A percentile compares a stretch with the other conserved stretches of the same genome.
Evolutionary conservation across 345 rosid genomes (phyloP).

Genomic region (Dimocarpus longan): DNA sequence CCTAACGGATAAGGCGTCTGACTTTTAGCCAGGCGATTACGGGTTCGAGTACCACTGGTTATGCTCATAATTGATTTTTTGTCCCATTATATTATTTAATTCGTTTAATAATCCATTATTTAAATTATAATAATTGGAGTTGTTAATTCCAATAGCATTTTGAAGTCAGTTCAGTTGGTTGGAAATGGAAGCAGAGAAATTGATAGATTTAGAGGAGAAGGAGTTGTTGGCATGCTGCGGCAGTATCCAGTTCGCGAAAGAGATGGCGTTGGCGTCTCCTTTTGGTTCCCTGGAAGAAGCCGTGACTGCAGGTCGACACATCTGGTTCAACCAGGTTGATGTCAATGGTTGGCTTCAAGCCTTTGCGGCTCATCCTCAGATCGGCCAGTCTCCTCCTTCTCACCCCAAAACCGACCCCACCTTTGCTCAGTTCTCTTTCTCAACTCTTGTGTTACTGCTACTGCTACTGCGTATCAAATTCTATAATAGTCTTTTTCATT

Average conservation of each 20-base stretch:
- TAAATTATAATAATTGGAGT: too few relatives aligned
- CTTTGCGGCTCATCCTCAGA: constrained; percentile 89
- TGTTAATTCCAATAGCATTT: too few relatives aligned
- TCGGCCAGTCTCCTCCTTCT: constrained; percentile 60
- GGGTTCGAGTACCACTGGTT: neutral
- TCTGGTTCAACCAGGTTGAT: constrained; percentile 90
- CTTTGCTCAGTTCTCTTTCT: constrained; percentile 50
- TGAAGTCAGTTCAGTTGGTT: too few relatives aligned
- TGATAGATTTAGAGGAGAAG: constrained; percentile 53
- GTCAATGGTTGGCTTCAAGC: constrained; percentile 90
- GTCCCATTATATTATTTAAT: too few relatives aligned
- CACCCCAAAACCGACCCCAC: constrained; percentile 25
- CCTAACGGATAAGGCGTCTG: neutral
- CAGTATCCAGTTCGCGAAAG: constrained; percentile 65
- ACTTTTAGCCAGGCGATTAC: neutral
- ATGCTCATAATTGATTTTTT: neutral
- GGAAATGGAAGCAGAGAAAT: constrained; percentile 13
- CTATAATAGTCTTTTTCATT: neutral
- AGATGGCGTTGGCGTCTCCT: constrained; percentile 66
- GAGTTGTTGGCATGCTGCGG: constrained; percentile 80
- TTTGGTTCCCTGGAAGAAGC: constrained; percentile 56
- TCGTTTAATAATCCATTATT: too few relatives aligned
- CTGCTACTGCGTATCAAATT: neutral
- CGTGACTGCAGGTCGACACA: constrained; percentile 54
- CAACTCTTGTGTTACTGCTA: neutral